Percentiles rank a stretch among this genome's conserved stretches.
These are phyloP conservation scores for Fusarium austroafricanum DNA, from an alignment of 2,329 filamentous ascomycete genomes.

Conservation along the genomic window DNA sequence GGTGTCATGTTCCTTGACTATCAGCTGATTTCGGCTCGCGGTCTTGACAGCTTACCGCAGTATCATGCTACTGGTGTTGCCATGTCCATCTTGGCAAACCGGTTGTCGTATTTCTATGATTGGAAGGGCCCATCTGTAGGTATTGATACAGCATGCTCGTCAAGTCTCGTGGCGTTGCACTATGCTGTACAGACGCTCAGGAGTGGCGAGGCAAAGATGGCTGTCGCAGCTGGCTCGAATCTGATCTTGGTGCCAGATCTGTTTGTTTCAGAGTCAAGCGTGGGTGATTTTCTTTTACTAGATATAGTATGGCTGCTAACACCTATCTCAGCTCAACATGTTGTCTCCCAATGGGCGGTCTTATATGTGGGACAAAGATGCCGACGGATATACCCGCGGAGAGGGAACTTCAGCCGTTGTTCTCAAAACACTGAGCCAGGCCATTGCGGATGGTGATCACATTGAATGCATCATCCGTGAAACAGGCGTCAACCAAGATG, in stretches of 20 bases:
- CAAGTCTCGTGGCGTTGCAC: slow-evolving; percentile 11
- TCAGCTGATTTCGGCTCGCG: too few relatives aligned
- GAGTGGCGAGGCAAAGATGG: slow-evolving; percentile 1
- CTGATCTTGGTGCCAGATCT: slow-evolving; percentile 6
- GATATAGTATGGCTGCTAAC: too few relatives aligned
- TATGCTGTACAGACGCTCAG: slow-evolving; percentile 5
- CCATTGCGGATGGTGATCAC: background rate
- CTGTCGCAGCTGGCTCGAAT: slow-evolving; percentile 2
- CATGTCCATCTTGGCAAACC: slow-evolving; percentile 23
- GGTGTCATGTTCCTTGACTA: too few relatives aligned
- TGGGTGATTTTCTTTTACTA: too few relatives aligned
- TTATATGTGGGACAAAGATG: slow-evolving; percentile 12
- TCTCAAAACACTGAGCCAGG: slow-evolving; percentile 11
- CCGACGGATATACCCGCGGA: slow-evolving; percentile 21
- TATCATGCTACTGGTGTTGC: slow-evolving; percentile 18
- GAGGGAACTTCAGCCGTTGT: slow-evolving; percentile 11
- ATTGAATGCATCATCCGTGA: slow-evolving; percentile 6
- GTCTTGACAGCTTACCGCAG: too few relatives aligned
- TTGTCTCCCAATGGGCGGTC: slow-evolving; percentile 6
- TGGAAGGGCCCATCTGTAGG: slow-evolving; percentile 11
- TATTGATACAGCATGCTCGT: slow-evolving; percentile 21
- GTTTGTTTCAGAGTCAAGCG: background rate
- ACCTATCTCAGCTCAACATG: slow-evolving; percentile 7
- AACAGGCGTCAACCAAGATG: background rate
- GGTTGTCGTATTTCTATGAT: slow-evolving; percentile 13